These are phyloP conservation scores for Circinella umbellata DNA, from an alignment of 371 early-diverging fungal species.

Conservation along the genomic window DNA sequence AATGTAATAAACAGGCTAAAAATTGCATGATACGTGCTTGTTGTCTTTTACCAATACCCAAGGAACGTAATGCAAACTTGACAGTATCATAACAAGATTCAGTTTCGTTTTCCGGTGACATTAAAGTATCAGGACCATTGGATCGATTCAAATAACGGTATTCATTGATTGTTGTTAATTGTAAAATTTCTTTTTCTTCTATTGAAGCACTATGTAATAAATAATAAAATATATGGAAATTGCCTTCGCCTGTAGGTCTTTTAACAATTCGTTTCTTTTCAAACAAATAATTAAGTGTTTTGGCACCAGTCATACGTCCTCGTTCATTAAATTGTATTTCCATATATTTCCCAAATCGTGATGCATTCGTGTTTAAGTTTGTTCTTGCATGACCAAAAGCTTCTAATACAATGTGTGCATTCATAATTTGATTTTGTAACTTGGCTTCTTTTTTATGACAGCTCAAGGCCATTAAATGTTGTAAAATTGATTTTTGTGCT, in stretches of 20 bases:
- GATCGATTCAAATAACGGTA: conserved; percentile 25
- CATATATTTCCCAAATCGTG: conserved; percentile 89
- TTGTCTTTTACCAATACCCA: conserved; percentile 80
- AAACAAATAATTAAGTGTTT: conserved; percentile 89
- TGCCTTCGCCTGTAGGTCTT: conserved; percentile 69
- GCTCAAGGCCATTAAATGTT: conserved; percentile 74
- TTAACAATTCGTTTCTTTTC: conserved; percentile 82
- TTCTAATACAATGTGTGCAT: conserved; percentile 77
- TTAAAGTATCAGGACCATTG: not conserved
- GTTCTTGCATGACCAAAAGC: conserved; percentile 92
- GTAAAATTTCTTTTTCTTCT: conserved; percentile 46
- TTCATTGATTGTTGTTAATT: conserved; percentile 34
- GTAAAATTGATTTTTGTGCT: conserved; percentile 60
- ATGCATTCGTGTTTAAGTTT: conserved; percentile 78
- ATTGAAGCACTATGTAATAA: conserved; percentile 59
- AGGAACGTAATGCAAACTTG: conserved; percentile 70
- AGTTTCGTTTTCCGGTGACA: conserved; percentile 48
- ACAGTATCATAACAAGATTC: conserved; percentile 65
- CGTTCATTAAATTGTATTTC: conserved; percentile 92
- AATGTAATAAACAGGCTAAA: conserved; percentile 82
- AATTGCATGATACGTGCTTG: conserved; percentile 85
- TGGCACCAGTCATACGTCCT: conserved; percentile 88
- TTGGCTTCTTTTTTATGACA: conserved; percentile 84
- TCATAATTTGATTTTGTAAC: conserved; percentile 74
- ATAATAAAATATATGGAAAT: conserved; percentile 94